Evolutionary conservation across 306 rosid genomes (phyloP).

Genomic region (Gastrolobium villosum): DNA sequence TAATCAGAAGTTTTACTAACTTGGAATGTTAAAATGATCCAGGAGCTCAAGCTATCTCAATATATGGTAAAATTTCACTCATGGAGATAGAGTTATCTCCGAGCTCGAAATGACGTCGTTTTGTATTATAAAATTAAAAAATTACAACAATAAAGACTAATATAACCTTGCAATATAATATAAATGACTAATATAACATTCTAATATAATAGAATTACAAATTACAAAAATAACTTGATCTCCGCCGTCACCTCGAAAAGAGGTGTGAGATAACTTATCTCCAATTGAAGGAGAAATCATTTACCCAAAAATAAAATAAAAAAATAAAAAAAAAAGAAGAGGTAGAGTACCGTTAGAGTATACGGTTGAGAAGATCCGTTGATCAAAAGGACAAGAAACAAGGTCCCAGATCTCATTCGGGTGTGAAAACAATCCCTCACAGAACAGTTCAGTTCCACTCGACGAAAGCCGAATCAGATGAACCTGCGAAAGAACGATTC

Average conservation of each 20-base stretch:
- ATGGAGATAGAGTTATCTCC: too few relatives aligned
- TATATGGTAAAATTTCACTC: background rate
- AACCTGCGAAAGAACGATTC: conserved; percentile 59
- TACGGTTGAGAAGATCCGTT: conserved; percentile 96
- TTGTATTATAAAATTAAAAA: too few relatives aligned
- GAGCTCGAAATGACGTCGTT: too few relatives aligned
- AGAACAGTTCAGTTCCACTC: conserved; percentile 85
- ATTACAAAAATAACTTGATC: too few relatives aligned
- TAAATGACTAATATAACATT: too few relatives aligned
- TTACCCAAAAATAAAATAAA: too few relatives aligned
- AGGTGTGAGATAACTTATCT: too few relatives aligned
- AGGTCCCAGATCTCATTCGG: conserved; percentile 99
- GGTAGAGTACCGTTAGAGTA: conserved; percentile 75
- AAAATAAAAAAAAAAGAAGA: background rate
- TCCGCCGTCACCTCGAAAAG: too few relatives aligned
- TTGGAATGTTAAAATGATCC: conserved; percentile 1
- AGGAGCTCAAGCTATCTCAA: conserved; percentile 1
- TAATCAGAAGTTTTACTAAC: conserved; percentile 22
- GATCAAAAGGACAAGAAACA: conserved; percentile 94
- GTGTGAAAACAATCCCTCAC: conserved; percentile 97
- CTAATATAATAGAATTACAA: too few relatives aligned
- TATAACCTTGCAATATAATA: too few relatives aligned
- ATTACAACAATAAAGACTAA: too few relatives aligned
- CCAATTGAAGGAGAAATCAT: too few relatives aligned
- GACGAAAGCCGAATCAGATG: conserved; percentile 96